Evolutionary conservation across 139 green algal species (phyloP).

Genomic region (Microglena sp.): DNA sequence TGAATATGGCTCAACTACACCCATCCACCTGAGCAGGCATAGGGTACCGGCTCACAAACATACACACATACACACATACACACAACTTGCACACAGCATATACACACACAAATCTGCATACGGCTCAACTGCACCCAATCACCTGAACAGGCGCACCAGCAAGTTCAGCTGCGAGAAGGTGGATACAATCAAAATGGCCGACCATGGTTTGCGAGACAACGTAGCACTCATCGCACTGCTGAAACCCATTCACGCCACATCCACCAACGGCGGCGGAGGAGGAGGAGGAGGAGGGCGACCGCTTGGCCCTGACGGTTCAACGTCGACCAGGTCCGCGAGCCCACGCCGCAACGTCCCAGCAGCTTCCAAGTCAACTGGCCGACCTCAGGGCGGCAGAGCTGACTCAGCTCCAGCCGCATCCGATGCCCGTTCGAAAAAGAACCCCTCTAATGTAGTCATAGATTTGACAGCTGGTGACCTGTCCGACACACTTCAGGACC

Average conservation of each 20-base stretch:
- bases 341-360: neutral
- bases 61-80: too few species aligned
- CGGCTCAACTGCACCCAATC: too few species aligned
- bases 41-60: too few species aligned
- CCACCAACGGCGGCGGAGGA: neutral
- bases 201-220: constrained; percentile 59
- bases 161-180: too few species aligned
- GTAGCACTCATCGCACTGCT: constrained; percentile 56
- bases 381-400: neutral
- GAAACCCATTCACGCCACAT: neutral
- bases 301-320: neutral
- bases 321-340: neutral
- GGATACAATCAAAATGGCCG: constrained; percentile 28
- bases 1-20: too few species aligned
- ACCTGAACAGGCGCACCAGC: too few species aligned
- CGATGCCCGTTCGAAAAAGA: neutral
- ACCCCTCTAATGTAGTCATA: too few species aligned
- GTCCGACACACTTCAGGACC: neutral
- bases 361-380: neutral
- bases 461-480: neutral
- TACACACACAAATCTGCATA: too few species aligned
- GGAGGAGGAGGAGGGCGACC: neutral
- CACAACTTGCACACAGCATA: too few species aligned
- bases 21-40: too few species aligned
- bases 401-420: neutral